Percentiles rank a stretch among this genome's conserved stretches.
Conservation (phyloP, 768 basidiomycete genomes). For the Suillus subaureus region DNA sequence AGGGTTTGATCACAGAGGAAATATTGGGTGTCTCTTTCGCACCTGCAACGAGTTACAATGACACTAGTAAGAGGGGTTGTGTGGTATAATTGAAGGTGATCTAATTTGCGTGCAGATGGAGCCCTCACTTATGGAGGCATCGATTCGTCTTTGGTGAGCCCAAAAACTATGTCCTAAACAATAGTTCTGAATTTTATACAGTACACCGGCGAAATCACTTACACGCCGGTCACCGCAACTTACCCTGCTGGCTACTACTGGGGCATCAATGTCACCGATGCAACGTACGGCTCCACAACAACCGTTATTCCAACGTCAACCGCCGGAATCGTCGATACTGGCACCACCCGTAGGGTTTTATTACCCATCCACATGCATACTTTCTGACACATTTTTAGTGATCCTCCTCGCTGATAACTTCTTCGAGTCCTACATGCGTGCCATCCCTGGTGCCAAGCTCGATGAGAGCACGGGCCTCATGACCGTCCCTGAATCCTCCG, state of each 20-base stretch:
- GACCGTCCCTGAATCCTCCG: constrained; percentile 1
- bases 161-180: not conserved
- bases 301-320: constrained; percentile 15
- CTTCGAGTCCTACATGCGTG: constrained; percentile 3
- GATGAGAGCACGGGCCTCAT: constrained; percentile 2
- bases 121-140: constrained; percentile 22
- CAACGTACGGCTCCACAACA: constrained; percentile 4
- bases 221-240: constrained; percentile 22
- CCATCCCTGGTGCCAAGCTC: constrained; percentile 6
- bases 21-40: constrained; percentile 19
- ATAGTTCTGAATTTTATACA: not conserved
- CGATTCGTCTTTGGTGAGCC: constrained; percentile 14
- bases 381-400: constrained; percentile 5
- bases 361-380: not conserved
- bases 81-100: not conserved
- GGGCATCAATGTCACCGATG: constrained; percentile 20
- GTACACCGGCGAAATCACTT: constrained; percentile 22
- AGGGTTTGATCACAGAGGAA: constrained; percentile 16
- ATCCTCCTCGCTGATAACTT: constrained; percentile 17
- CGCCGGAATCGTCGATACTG: constrained; percentile 25
- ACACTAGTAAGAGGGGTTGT: constrained; percentile 1
- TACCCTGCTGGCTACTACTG: constrained; percentile 21
- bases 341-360: constrained; percentile 17
- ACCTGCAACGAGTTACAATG: constrained; percentile 16
- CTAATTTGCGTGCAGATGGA: constrained; percentile 11